Evolutionary conservation across 257 asterid genomes (phyloP), one percentile per base, ranked within the genome.

Genomic region (Nicotiana benthamiana): DNA sequence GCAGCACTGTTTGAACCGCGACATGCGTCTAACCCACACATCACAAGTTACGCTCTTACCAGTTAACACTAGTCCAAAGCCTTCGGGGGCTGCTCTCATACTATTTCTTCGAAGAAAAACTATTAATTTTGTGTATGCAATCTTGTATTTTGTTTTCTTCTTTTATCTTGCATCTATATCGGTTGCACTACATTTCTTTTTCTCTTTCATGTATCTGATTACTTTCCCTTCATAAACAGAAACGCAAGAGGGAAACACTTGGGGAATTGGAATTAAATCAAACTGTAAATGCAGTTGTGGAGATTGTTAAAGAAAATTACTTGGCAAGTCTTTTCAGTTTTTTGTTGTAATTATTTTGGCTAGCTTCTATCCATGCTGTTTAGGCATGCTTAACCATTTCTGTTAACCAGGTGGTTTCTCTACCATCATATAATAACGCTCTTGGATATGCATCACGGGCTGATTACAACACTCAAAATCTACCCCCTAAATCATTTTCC

Each of bases 381-480:
- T 46, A 22, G 61, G 24, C 0, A n/a, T 24, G 78, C 60, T 74
- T 74, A 74, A 24, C 43, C 17, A 17, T 65, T 20, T 51, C 30
- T 28, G 18, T 34, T 59, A 20, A 60, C 53, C 90, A 96, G 98
- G 99, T 96, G 82, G 96, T 96, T 54, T 92, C 98, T 18, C 64
- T 96, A 84, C 98, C 98, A 59, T 86, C 89, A 60, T 82, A 89
- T 83, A 87, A 84, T 80, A 85, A 78, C 85, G 83, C 91, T 74
- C 48, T 94, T 79, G 99, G 97, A 78, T 96, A 91, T 82, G 98
- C 97, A 64, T 92, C 98, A 53, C 48, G 84, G 54, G 80, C 85
- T 79, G 99, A 96, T 88, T 96, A 91, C 89, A 96, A 96, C 88
- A 96, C 95, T 62, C 99, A 94, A 89, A 92, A 85, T 78, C 80